Evolutionary conservation across 495 filamentous ascomycete genomes (phyloP), one percentile per base, ranked within the genome.

Genomic region (Aspergillus nidulans): DNA sequence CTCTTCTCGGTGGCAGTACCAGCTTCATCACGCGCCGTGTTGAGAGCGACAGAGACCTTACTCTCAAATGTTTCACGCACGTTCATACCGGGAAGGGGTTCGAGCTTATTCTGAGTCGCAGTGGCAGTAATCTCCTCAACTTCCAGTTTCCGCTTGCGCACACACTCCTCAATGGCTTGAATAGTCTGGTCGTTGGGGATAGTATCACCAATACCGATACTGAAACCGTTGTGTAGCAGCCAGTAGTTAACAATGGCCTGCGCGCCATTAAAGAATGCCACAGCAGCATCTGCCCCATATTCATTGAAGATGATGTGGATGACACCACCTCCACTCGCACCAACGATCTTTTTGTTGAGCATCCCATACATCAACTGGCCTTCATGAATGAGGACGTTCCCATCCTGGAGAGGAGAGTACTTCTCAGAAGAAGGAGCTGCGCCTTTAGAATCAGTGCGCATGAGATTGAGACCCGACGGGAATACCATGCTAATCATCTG

Each of bases 241-340:
- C 94, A 97, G 71, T 97, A 96, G 65, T 90, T 90, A 56, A 97
- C 87, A 36, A 97, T 91, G 15, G 86, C 83, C 70, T 99, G 94
- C 30, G 85, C 85, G 49, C 91, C 92, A 63, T 96, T 96, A 76
- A 99, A 95, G 78, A 99, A 99, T 36, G 81, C 82, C 69, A 97
- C 87, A 8, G 92, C 89, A 26, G 85, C 86, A n/a, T 87, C 77
- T 30, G 81, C 75, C 18, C 94, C 92, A 51, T 90, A 87, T 71
- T 97, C 94, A 64, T 99, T 97, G 80, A 85, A 97, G 67, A 96
- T 92, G 59, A 92, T 87, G 72, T 99, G 94, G 55, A 99, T 84
- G 44, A 99, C 87, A 78, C 92, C 92, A 57, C 85, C 88, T 48
- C 85, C 81, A 56, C 82, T 82, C 36, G 94, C 90, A 70, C 94